Conservation (phyloP, 495 filamentous ascomycete genomes). For the Xanthoparmelia taractica region DNA sequence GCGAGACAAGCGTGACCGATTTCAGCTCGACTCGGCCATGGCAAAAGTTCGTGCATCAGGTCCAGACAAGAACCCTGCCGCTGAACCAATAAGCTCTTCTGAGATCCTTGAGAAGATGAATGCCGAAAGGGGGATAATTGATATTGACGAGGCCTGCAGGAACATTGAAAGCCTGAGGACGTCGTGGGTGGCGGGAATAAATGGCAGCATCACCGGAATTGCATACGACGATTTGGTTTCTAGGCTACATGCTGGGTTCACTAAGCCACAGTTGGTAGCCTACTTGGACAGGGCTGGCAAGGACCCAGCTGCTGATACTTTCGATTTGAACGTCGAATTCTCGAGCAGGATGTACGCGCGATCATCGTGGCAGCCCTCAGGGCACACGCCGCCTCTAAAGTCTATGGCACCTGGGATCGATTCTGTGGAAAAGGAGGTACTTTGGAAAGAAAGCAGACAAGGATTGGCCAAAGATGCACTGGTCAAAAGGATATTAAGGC, state of each 20-base stretch:
- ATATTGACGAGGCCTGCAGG: slow-evolving; percentile 16
- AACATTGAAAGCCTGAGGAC: slow-evolving; percentile 18
- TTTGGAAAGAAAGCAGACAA: slow-evolving; percentile 9
- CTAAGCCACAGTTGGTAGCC: slow-evolving; percentile 13
- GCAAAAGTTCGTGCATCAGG: neutral
- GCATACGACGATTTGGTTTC: slow-evolving; percentile 15
- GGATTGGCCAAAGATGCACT: slow-evolving; percentile 32
- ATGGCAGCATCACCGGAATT: neutral
- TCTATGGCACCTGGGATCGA: slow-evolving; percentile 12
- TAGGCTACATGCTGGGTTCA: slow-evolving; percentile 20
- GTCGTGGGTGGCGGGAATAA: slow-evolving; percentile 11
- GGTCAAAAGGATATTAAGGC: slow-evolving; percentile 36
- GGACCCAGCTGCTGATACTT: neutral
- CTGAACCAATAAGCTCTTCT: slow-evolving; percentile 14
- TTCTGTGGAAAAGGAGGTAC: neutral
- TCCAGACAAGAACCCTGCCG: neutral
- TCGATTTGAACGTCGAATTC: slow-evolving; percentile 9
- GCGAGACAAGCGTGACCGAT: slow-evolving; percentile 2
- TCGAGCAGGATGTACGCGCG: slow-evolving; percentile 9
- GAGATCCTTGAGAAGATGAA: slow-evolving; percentile 20
- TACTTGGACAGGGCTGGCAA: slow-evolving; percentile 11
- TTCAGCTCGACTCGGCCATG: neutral
- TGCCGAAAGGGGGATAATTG: slow-evolving; percentile 19
- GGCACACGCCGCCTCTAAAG: neutral
- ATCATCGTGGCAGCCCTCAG: slow-evolving; percentile 17